Evolutionary conservation across 176 grass and related monocot species (phyloP).

Genomic region (Bonia amplexicaulis): DNA sequence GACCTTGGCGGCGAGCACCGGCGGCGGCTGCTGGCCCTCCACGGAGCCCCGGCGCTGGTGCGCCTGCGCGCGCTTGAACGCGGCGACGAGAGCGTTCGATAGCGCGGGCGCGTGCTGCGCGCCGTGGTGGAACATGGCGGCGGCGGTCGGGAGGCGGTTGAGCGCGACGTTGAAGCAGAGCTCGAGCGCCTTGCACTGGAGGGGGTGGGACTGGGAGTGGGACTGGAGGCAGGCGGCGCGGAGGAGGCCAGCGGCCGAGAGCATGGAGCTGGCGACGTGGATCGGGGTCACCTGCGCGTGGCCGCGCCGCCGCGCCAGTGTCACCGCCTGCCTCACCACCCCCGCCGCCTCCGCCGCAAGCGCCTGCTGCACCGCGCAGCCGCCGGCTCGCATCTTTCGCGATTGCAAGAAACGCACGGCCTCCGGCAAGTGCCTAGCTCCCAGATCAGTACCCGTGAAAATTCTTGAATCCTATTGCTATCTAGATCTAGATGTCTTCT

Average conservation of each 20-base stretch:
- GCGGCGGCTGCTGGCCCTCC: constrained; percentile 35
- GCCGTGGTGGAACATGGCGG: constrained; percentile 33
- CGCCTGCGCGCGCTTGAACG: constrained; percentile 92
- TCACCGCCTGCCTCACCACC: constrained; percentile 67
- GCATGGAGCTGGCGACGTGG: constrained; percentile 87
- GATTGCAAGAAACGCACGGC: not conserved
- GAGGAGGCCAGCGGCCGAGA: constrained; percentile 53
- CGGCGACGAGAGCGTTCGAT: constrained; percentile 94
- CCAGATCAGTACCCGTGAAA: not conserved
- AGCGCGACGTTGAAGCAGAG: constrained; percentile 98
- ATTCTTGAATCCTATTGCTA: not conserved
- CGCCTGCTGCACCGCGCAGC: constrained; percentile 82
- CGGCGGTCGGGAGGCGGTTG: constrained; percentile 76
- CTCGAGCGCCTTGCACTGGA: constrained; percentile 95
- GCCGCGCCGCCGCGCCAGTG: constrained; percentile 61
- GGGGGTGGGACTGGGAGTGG: constrained; percentile 88
- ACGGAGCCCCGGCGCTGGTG: constrained; percentile 65
- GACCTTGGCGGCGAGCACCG: constrained; percentile 46
- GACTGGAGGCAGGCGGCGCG: constrained; percentile 79
- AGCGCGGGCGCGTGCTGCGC: constrained; percentile 46
- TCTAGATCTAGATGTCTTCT: not conserved
- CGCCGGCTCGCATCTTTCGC: constrained; percentile 58
- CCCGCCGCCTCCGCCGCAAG: constrained; percentile 62
- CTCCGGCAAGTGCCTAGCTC: not conserved
- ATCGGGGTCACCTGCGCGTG: constrained; percentile 93